phyloP scores from a whole-genome alignment of 371 early-diverging fungal genomes.

The Rhizopus stolonifer region DNA sequence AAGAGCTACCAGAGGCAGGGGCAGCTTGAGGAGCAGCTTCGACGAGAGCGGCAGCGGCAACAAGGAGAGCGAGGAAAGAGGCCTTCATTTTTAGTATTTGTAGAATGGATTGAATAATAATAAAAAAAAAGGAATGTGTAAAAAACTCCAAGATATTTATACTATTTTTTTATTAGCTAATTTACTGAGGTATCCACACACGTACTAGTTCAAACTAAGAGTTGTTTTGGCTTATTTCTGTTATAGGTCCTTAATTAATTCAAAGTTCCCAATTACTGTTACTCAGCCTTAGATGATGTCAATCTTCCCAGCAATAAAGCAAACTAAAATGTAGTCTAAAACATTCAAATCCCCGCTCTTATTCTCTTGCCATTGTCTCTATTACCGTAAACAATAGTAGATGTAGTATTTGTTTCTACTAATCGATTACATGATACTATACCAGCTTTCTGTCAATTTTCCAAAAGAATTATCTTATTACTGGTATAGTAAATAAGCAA shows the following conservation, averaged over 20 bases:
- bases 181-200: too few species aligned
- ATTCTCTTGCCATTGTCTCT: background rate
- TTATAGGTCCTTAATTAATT: conserved; percentile 5
- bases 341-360: background rate
- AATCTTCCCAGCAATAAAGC: background rate
- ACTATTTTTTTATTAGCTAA: background rate
- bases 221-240: conserved; percentile 4
- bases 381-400: too few species aligned
- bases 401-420: too few species aligned
- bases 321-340: conserved; percentile 3
- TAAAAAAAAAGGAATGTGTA: background rate
- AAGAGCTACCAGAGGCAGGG: background rate
- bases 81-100: conserved; percentile 6
- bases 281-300: conserved; percentile 4
- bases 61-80: conserved; percentile 9
- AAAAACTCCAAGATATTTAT: background rate
- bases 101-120: background rate
- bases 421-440: too few species aligned
- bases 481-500: too few species aligned
- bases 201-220: too few species aligned
- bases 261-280: background rate
- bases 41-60: conserved; percentile 24
- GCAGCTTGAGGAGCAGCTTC: conserved; percentile 20
- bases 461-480: too few species aligned
- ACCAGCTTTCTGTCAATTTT: too few species aligned